Conservation (phyloP, 1,284 basidiomycete genomes). For the Ganoderma sinense region DNA sequence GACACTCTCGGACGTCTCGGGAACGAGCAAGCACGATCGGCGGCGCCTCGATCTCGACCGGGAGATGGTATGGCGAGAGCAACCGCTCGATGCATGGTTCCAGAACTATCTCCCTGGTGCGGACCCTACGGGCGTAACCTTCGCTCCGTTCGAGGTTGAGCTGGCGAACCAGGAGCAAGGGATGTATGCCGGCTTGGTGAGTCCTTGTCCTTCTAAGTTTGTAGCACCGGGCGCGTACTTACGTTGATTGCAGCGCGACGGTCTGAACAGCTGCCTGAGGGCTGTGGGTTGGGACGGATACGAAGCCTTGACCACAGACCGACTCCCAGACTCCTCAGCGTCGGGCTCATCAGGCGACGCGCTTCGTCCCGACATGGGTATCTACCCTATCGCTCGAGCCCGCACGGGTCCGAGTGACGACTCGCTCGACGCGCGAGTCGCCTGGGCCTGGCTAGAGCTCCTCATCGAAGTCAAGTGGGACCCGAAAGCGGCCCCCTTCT, state of each 20-base stretch:
- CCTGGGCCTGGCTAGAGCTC: conserved; percentile 3
- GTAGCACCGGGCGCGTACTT: background rate
- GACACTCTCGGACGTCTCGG: conserved; percentile 3
- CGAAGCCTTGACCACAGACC: background rate
- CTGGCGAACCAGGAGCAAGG: background rate
- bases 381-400: background rate
- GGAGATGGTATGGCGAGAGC: conserved; percentile 1
- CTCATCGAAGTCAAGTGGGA: conserved; percentile 7
- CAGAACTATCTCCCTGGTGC: background rate
- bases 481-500: background rate
- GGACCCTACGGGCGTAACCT: background rate
- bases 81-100: background rate
- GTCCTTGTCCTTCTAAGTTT: background rate
- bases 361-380: conserved; percentile 5
- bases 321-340: background rate
- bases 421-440: background rate
- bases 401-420: background rate
- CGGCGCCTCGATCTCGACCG: background rate
- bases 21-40: background rate
- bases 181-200: background rate
- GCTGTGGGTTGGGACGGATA: background rate
- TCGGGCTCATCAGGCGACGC: background rate
- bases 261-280: background rate
- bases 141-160: background rate
- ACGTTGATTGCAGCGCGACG: background rate